phyloP scores from a whole-genome alignment of 1,139 yeast species.

The Kodamaea fungicola region DNA sequence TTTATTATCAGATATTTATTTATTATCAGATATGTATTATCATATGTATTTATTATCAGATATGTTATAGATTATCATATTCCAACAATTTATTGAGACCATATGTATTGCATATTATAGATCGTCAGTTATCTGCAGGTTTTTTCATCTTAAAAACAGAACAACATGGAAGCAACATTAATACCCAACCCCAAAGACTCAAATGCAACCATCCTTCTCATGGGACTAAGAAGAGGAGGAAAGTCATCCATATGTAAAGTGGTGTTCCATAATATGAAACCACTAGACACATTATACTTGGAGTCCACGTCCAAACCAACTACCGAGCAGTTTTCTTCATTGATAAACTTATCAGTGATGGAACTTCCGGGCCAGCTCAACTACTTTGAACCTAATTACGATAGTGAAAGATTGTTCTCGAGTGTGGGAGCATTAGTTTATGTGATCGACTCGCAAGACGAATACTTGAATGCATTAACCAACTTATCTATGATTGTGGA shows the following conservation, averaged over 20 bases:
- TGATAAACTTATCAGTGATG: slow-evolving; percentile 88
- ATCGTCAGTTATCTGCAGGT: background rate
- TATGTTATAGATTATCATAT: no score
- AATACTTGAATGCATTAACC: slow-evolving; percentile 85
- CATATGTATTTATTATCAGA: no score
- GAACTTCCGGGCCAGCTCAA: slow-evolving; percentile 94
- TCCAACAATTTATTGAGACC: no score
- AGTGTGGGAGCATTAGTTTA: slow-evolving; percentile 92
- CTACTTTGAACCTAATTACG: slow-evolving; percentile 81
- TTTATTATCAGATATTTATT: no score
- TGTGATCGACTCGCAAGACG: slow-evolving; percentile 94
- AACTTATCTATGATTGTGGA: slow-evolving; percentile 86
- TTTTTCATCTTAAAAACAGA: slow-evolving; percentile 1
- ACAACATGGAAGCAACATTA: slow-evolving; percentile 31
- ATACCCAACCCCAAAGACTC: slow-evolving; percentile 39
- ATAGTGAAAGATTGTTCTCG: slow-evolving; percentile 71
- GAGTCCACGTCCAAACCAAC: slow-evolving; percentile 92
- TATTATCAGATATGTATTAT: no score
- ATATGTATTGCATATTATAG: no score
- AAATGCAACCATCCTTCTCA: slow-evolving; percentile 70
- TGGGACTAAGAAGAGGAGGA: slow-evolving; percentile 83
- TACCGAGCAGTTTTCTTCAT: slow-evolving; percentile 68
- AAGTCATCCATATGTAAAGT: slow-evolving; percentile 93
- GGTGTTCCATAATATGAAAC: slow-evolving; percentile 95
- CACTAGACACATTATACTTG: slow-evolving; percentile 83